Conservation (phyloP, 2,329 filamentous ascomycete species). For the Ophiostoma sp. region DNA sequence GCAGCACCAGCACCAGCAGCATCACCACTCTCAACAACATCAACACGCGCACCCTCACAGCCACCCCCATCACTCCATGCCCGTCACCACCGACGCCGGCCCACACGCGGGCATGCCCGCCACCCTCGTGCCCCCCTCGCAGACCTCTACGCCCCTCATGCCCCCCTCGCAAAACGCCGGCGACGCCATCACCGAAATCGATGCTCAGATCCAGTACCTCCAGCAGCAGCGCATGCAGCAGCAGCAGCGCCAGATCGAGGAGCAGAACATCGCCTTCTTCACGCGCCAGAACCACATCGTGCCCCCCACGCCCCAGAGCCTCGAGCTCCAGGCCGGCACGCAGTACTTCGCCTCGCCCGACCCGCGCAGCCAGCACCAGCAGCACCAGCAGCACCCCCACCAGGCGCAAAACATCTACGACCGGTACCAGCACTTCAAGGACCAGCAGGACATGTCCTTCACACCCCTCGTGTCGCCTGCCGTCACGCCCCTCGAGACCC, state of each 20-base stretch:
- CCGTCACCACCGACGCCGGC: too few relatives aligned
- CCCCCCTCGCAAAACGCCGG: slow-evolving; percentile 33
- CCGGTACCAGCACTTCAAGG: slow-evolving; percentile 59
- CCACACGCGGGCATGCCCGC: too few relatives aligned
- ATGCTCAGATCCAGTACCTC: slow-evolving; percentile 61
- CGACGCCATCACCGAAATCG: slow-evolving; percentile 54
- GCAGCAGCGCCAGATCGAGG: slow-evolving; percentile 53
- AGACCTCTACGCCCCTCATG: slow-evolving; percentile 42
- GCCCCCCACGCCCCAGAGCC: slow-evolving; percentile 74
- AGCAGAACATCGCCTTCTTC: slow-evolving; percentile 53
- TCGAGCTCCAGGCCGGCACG: slow-evolving; percentile 62
- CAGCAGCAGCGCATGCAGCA: slow-evolving; percentile 59
- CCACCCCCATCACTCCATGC: too few relatives aligned
- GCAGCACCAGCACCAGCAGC: slow-evolving; percentile 31
- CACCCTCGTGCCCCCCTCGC: slow-evolving; percentile 21
- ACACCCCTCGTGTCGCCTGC: slow-evolving; percentile 80
- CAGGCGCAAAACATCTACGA: slow-evolving; percentile 55
- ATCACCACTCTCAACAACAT: neutral
- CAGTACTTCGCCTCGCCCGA: slow-evolving; percentile 58
- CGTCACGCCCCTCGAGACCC: slow-evolving; percentile 70
- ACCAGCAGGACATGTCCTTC: slow-evolving; percentile 71
- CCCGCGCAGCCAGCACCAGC: slow-evolving; percentile 43
- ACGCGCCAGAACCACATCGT: slow-evolving; percentile 54
- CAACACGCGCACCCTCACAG: too few relatives aligned
- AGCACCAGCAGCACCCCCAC: slow-evolving; percentile 46